Base-by-base conservation (phyloP, 2,329 filamentous ascomycete genomes). In the Clarireedia paspali region DNA sequence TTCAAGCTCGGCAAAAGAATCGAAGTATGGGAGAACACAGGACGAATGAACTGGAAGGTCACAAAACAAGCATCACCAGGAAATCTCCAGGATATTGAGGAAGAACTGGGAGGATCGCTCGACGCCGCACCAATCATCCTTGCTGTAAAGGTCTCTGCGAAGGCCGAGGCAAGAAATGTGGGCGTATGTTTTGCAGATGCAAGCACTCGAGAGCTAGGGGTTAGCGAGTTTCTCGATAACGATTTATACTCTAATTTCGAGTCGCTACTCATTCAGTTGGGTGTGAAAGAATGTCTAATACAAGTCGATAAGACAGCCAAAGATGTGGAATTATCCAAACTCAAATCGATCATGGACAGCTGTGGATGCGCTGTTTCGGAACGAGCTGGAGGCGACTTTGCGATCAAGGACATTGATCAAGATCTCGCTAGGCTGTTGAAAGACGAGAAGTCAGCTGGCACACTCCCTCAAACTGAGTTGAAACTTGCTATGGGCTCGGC, bases 151-250 rank as follows among this genome's bases (percentile, higher is more conserved):
- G 85, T 97, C 24, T 88, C 88, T 0, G 84, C 90, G n/a, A 95
- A 88, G 69, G 89, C 90, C 0, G 92, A 97, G 70, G 89, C 87
- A 5, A 81, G 94, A 47, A 89, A 82, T 62, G 87, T 99, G 0
- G 94, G 94, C 7, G 92, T 99, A 5, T 97, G 94, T 73, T 99
- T 99, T 69, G 95, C 94, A 6, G 94, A 99, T 75, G 94, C 95
- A 1, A 96, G 90, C 63, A 92, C 97, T 26, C 82, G 94, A 51
- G 94, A 99, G 74, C 80, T 99, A 2, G 94, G 94, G 7, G 91
- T 99, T 53, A 96, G 89, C 76, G 95, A 99, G 69, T 99, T 99
- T 63, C 81, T 96, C n/a, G 94, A 99, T 77, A 99, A 97, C 68
- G 94, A 99, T 69, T 78, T 96, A 9, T 99, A 95, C 74, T 97